phyloP scores from a whole-genome alignment of 805 yeast species.

The Saccharomycopsis amapae region DNA sequence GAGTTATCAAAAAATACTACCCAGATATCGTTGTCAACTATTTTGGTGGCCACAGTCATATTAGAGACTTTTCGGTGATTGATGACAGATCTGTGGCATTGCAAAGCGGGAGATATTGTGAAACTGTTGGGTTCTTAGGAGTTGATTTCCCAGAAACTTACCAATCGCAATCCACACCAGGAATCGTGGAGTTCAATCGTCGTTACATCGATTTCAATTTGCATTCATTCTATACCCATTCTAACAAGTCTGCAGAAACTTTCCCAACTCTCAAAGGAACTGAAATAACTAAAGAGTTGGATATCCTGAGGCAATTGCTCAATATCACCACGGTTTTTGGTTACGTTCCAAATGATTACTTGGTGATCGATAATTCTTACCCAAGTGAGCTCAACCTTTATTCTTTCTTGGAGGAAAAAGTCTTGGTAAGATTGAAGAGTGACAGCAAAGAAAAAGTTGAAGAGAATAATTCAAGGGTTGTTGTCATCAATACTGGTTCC shows the following conservation, averaged over 20 bases:
- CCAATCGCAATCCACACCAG: neutral
- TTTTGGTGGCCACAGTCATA: conserved; percentile 92
- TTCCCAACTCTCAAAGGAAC: conserved; percentile 55
- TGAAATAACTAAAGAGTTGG: conserved; percentile 39
- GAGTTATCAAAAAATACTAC: conserved; percentile 45
- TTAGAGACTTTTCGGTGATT: conserved; percentile 69
- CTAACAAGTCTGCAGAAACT: conserved; percentile 27
- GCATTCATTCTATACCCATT: conserved; percentile 62
- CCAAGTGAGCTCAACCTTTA: conserved; percentile 51
- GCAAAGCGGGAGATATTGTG: conserved; percentile 92
- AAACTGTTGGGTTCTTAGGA: conserved; percentile 86
- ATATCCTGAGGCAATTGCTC: conserved; percentile 38
- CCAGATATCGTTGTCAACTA: conserved; percentile 69
- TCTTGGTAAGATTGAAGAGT: conserved; percentile 42
- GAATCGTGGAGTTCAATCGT: conserved; percentile 36
- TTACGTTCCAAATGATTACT: conserved; percentile 57
- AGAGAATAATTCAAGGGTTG: conserved; percentile 36
- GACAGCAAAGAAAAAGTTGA: conserved; percentile 27
- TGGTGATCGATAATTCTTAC: conserved; percentile 59
- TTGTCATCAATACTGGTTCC: conserved; percentile 80
- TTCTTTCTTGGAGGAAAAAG: conserved; percentile 47
- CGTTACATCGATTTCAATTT: conserved; percentile 78
- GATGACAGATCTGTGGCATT: conserved; percentile 66
- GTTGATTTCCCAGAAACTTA: conserved; percentile 30
- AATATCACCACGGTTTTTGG: conserved; percentile 55